These are phyloP conservation scores for cucumber (Cucumis sativus) DNA, from an alignment of 306 rosid genomes.

Conservation along the genomic window DNA sequence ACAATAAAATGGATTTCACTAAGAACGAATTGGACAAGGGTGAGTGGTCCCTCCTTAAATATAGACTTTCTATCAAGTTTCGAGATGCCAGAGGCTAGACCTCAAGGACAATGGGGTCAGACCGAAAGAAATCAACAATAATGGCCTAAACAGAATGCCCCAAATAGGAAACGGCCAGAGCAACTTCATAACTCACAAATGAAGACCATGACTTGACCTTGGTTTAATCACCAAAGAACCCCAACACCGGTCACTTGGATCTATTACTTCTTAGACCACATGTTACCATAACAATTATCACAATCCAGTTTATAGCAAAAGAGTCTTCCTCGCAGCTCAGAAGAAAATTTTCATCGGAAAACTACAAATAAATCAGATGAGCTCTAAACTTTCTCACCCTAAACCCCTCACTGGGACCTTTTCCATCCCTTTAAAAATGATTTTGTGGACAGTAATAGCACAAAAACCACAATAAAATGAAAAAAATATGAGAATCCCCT, in stretches of 20 bases:
- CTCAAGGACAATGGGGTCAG: neutral
- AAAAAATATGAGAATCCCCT: neutral
- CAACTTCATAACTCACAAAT: neutral
- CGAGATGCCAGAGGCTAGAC: neutral
- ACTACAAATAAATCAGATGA: neutral
- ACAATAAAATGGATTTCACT: neutral
- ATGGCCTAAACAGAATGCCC: neutral
- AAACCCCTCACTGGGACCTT: neutral
- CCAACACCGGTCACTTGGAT: neutral
- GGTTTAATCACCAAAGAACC: neutral
- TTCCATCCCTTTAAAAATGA: neutral
- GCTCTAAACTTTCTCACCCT: neutral
- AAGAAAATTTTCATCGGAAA: neutral
- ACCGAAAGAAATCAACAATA: neutral
- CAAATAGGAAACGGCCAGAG: neutral
- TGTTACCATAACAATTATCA: neutral
- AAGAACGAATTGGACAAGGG: neutral
- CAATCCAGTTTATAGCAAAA: neutral
- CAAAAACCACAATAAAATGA: neutral
- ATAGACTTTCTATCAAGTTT: neutral
- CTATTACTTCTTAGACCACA: neutral
- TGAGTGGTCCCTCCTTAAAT: neutral
- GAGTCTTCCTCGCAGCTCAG: neutral
- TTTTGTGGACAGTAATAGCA: neutral
- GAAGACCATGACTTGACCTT: neutral